Conservation (phyloP, 306 rosid genomes). For the Casuarina cunninghamiana region DNA sequence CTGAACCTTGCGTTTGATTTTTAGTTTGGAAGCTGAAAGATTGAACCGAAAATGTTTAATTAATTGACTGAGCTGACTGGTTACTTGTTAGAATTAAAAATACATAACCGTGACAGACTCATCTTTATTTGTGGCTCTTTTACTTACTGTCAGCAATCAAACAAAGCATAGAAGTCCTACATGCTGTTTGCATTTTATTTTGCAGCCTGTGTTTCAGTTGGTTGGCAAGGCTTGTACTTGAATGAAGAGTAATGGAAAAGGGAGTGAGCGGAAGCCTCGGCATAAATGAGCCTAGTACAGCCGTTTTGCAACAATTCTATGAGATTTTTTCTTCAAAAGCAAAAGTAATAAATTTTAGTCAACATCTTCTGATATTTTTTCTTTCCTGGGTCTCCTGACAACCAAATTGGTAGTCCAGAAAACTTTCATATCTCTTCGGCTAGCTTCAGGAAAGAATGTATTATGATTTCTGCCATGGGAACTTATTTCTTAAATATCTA, state of each 20-base stretch:
- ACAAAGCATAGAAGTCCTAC: not conserved
- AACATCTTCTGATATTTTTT: not conserved
- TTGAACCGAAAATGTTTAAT: not conserved
- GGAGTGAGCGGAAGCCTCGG: not conserved
- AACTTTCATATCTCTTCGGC: not conserved
- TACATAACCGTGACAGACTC: not conserved
- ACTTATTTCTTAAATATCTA: not conserved
- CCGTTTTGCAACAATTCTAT: not conserved
- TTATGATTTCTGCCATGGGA: not conserved
- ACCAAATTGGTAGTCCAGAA: slow-evolving; percentile 1
- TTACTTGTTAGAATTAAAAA: not conserved
- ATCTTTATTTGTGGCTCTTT: not conserved
- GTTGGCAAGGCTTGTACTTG: not conserved
- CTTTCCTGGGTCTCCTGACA: not conserved
- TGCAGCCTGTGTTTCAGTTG: not conserved
- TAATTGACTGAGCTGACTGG: not conserved
- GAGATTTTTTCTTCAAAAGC: not conserved
- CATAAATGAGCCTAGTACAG: not conserved
- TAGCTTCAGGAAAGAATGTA: slow-evolving; percentile 7
- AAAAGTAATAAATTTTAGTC: not conserved
- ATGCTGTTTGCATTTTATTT: not conserved
- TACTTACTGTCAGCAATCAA: not conserved
- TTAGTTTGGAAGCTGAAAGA: not conserved
- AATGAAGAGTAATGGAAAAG: not conserved
- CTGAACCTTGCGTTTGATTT: not conserved